Base-by-base conservation (phyloP, 2,329 filamentous ascomycete species). In the Penicillium sp. region DNA sequence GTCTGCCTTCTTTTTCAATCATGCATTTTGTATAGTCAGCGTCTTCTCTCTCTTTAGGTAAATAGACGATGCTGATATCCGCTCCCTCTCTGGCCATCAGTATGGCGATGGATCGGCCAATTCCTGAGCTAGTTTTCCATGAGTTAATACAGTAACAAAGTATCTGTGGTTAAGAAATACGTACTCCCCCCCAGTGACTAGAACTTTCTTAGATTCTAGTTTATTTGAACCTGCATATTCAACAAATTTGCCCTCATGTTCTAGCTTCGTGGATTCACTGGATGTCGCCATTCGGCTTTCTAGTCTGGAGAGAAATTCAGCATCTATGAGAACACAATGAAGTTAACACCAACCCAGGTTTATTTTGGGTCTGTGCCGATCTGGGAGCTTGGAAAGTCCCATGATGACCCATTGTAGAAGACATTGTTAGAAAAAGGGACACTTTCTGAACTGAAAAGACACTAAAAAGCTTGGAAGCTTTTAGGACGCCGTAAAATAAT, bases 141-240 rank as follows among this genome's bases (percentile, higher is more conserved):
- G 26, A 72, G 58, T 85, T 79, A 46, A 39, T 13, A 14, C 3
- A 23, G 9, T 19, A 26, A 28, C 9, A 16, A 16, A 40, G 8
- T 9, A 16, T 26, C 5, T 5, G n/a, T 3, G 14, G 23, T 40
- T 9, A 13, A 13, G 5, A 33, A 23, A 9, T 3, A 69, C 80
- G 58, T 67, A 83, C 80, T 84, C 82, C 62, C 82, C 82, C 2
- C 81, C 82, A 0, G 81, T 84, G 54, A 85, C 81, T 7, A 84
- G 62, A 2, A 77, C 80, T 37, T 82, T 83, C 62, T 75, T 77
- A 7, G 75, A 77, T 29, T 75, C 75, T 42, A 85, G 67, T 57
- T 83, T 83, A 14, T 74, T 75, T 1, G 78, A 78, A 0, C 79
- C 80, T 21, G 68, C 55, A 64, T 79, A 78, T 49, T 76, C 72